phyloP scores from a whole-genome alignment of 1,139 yeast genomes.

The Zygosaccharomyces pseudobailii region DNA sequence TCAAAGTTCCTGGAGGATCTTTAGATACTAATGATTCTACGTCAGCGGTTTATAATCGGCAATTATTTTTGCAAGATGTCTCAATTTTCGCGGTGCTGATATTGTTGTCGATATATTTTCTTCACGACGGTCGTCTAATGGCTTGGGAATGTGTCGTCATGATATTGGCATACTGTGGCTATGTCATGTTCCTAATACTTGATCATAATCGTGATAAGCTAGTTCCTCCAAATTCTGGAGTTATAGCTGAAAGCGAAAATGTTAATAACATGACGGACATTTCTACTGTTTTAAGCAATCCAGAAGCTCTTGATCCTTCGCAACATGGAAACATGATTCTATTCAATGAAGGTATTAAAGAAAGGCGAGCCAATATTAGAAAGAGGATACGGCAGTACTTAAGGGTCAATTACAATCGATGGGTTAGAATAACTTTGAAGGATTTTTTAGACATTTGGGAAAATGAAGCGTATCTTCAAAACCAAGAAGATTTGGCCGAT shows the following conservation, averaged over 20 bases:
- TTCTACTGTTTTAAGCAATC: slow-evolving; percentile 8
- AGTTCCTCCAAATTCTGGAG: not conserved
- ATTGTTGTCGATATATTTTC: slow-evolving; percentile 14
- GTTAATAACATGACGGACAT: slow-evolving; percentile 5
- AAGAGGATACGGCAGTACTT: slow-evolving; percentile 24
- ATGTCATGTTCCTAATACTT: slow-evolving; percentile 14
- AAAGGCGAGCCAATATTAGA: slow-evolving; percentile 19
- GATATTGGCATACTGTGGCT: slow-evolving; percentile 18
- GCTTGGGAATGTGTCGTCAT: slow-evolving; percentile 26
- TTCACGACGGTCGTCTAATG: slow-evolving; percentile 23
- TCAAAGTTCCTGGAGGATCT: not conserved
- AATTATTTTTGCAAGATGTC: slow-evolving; percentile 24
- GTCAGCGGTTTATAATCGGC: slow-evolving; percentile 18
- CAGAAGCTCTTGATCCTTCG: slow-evolving; percentile 2
- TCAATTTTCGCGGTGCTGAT: slow-evolving; percentile 21
- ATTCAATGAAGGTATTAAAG: slow-evolving; percentile 17
- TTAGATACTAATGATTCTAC: slow-evolving; percentile 3
- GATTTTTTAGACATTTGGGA: slow-evolving; percentile 32
- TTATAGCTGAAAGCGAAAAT: not conserved
- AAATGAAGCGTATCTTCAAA: slow-evolving; percentile 15
- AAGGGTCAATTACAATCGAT: slow-evolving; percentile 24
- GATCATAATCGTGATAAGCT: slow-evolving; percentile 2
- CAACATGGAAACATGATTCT: slow-evolving; percentile 14
- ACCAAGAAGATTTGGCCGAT: slow-evolving; percentile 3
- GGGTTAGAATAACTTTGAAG: slow-evolving; percentile 25